Base-by-base conservation (phyloP, 768 basidiomycete genomes). In the Suillus occidentalis region DNA sequence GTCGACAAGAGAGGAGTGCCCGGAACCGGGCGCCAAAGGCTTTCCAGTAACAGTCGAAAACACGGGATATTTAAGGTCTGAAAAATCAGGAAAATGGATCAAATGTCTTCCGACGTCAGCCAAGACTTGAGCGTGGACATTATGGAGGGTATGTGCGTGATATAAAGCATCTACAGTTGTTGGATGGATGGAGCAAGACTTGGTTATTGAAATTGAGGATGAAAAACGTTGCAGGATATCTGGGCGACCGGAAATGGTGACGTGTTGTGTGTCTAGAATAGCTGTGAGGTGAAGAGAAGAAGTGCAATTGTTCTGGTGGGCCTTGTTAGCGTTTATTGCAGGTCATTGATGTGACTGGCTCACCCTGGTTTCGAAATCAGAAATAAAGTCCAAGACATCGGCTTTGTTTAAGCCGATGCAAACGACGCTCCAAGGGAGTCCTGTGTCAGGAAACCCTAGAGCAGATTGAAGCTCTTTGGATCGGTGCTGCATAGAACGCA, bases 221-320 rank as follows among this genome's bases (percentile, higher is more conserved):
- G 79, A 74, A 70, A 89, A 87, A 31, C 71, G 70, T 8, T 74
- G 70, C 37, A 89, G 74, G 55, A 80, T 61, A 65, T 85, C 82
- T 3, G 87, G 87, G 58, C 77, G 81, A 28, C 87, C 89, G 3
- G 88, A 89, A 58, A 88, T 75, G 13, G 87, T 87, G 62, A 86
- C 75, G 62, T 79, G 82, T 13, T 68, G 73, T 61, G 80, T 76
- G 64, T 82, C 81, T 58, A 84, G 76, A 64, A 86, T 75, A 10
- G 85, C 84, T 1, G 87, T 87, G 53, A 88, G 74, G 69, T 73
- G 79, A 70, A 88, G 73, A 18, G 70, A 62, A 1, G 71, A 70
- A 55, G 10, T 6, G 22, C 39, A 58, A 12, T 58, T 25, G 25
- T 58, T 40, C 57, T 58, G 25, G 28, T 40, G 10, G 9, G 2